Percentiles rank a stretch among this genome's conserved stretches.
Conservation (phyloP, 179 eudicot genomes). For the Patellifolia procumbens region DNA sequence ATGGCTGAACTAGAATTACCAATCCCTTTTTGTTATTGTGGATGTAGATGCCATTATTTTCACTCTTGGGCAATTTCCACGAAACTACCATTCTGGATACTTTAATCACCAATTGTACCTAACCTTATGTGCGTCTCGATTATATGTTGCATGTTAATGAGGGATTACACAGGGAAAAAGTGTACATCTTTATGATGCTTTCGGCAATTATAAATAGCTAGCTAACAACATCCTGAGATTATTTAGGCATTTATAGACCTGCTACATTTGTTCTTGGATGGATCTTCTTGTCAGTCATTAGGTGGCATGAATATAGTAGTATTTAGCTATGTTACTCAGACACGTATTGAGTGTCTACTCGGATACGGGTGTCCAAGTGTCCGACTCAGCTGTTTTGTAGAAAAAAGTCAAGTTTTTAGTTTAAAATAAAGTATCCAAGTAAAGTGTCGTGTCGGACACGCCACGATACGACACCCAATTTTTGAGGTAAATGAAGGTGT, state of each 20-base stretch:
- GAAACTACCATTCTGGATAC: slow-evolving; percentile 19
- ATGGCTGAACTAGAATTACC: background rate
- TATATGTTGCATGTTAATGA: slow-evolving; percentile 13
- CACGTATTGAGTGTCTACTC: too few relatives aligned
- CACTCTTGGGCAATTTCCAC: slow-evolving; percentile 9
- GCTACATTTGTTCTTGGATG: slow-evolving; percentile 32
- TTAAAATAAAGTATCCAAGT: too few relatives aligned
- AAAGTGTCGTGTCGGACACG: too few relatives aligned
- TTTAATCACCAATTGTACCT: slow-evolving; percentile 20
- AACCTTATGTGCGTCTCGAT: slow-evolving; percentile 19
- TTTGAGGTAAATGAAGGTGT: too few relatives aligned
- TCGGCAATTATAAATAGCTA: slow-evolving; percentile 25
- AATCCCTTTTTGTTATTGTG: slow-evolving; percentile 7
- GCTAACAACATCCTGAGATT: background rate
- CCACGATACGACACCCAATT: too few relatives aligned
- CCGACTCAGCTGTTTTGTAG: too few relatives aligned
- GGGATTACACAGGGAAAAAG: background rate
- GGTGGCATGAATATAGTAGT: slow-evolving; percentile 10
- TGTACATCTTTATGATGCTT: slow-evolving; percentile 13
- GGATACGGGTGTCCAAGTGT: too few relatives aligned
- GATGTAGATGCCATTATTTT: slow-evolving; percentile 11
- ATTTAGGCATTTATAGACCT: slow-evolving; percentile 20
- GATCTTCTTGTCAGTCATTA: slow-evolving; percentile 34
- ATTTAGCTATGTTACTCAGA: too few relatives aligned
- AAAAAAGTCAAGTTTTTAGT: too few relatives aligned